Conservation (phyloP, 2,329 filamentous ascomycete species). For the Gremmenia infestans region DNA sequence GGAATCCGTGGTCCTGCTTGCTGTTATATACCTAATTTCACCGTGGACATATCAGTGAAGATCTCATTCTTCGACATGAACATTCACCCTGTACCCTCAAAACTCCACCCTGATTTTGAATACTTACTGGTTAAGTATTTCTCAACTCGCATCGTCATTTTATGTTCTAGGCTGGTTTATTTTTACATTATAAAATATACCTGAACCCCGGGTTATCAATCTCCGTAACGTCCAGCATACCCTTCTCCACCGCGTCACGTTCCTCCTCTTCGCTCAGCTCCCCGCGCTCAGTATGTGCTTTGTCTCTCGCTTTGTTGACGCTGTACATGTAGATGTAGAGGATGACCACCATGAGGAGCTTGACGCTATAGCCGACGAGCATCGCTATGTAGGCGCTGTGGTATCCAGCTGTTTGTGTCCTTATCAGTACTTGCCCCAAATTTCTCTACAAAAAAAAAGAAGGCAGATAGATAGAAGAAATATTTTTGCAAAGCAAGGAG, state of each 20-base stretch:
- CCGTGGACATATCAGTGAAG: no score
- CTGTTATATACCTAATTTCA: no score
- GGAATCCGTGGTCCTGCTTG: no score
- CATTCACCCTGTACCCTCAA: no score
- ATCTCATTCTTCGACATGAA: no score
- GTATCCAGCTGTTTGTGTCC: constrained; percentile 27
- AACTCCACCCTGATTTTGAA: not conserved
- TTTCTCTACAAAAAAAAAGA: constrained; percentile 1
- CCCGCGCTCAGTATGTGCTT: constrained; percentile 32
- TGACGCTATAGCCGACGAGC: constrained; percentile 50
- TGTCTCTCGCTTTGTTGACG: constrained; percentile 49
- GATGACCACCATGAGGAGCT: constrained; percentile 43
- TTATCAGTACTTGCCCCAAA: constrained; percentile 6
- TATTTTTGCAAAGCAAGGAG: not conserved
- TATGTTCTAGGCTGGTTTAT: not conserved
- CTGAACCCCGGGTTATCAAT: constrained; percentile 50
- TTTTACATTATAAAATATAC: constrained; percentile 40
- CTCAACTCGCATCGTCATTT: not conserved
- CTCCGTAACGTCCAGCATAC: constrained; percentile 52
- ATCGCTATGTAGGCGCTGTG: constrained; percentile 37
- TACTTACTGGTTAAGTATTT: not conserved
- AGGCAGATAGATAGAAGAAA: not conserved
- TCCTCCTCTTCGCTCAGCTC: constrained; percentile 38
- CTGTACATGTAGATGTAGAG: constrained; percentile 52
- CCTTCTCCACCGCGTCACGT: constrained; percentile 46